Evolutionary conservation across 345 rosid genomes (phyloP).

Genomic region (Stellera chamaejasme): DNA sequence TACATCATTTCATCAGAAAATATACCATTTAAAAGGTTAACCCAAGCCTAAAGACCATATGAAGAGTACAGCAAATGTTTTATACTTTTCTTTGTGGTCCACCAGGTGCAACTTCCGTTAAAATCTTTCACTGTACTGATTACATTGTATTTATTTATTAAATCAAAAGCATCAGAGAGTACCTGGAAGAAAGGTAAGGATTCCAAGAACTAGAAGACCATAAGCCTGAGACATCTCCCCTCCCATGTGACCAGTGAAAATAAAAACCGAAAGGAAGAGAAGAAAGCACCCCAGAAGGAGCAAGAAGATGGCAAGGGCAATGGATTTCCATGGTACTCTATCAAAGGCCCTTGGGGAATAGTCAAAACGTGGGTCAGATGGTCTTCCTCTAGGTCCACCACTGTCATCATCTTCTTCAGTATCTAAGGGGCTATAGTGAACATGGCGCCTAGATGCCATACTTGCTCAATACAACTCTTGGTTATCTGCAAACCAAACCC

Average conservation of each 20-base stretch:
- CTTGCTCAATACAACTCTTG: constrained; percentile 6
- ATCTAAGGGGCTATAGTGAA: constrained; percentile 46
- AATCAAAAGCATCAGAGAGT: background rate
- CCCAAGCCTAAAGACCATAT: too few species aligned
- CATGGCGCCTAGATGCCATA: constrained; percentile 59
- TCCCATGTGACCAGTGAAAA: constrained; percentile 83
- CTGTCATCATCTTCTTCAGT: constrained; percentile 41
- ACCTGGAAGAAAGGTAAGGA: constrained; percentile 88
- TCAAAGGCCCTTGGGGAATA: constrained; percentile 53
- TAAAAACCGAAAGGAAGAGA: constrained; percentile 58
- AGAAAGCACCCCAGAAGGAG: constrained; percentile 60
- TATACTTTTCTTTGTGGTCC: too few species aligned
- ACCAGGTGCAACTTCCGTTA: too few species aligned
- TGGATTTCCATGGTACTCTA: constrained; percentile 77
- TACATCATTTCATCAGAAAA: too few species aligned
- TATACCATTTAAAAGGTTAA: too few species aligned
- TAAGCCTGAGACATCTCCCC: constrained; percentile 75
- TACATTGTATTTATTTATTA: too few species aligned
- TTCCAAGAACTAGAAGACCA: constrained; percentile 70
- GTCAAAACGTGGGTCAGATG: constrained; percentile 62
- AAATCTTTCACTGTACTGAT: too few species aligned
- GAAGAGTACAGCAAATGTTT: too few species aligned
- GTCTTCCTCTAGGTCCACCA: constrained; percentile 21
- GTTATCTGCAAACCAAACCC: background rate
- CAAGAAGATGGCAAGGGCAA: constrained; percentile 62